These are phyloP conservation scores for Furcasterigmium furcatum DNA, from an alignment of 2,329 filamentous ascomycete genomes.

Conservation along the genomic window DNA sequence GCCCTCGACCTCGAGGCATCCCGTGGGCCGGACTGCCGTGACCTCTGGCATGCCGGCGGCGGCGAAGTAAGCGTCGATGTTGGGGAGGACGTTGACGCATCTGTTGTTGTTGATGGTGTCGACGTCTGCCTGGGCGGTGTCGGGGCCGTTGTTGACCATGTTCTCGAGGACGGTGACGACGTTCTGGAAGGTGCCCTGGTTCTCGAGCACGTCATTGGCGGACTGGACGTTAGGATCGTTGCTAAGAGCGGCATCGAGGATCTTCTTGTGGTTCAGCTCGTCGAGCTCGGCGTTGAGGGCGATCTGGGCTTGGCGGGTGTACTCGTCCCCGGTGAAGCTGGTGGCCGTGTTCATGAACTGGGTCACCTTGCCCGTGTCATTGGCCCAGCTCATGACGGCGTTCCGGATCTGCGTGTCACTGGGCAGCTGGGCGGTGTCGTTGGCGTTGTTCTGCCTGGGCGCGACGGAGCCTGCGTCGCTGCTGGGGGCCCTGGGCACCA, in stretches of 20 bases:
- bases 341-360: constrained; percentile 16
- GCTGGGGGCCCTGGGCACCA: not conserved
- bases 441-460: constrained; percentile 1
- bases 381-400: constrained; percentile 15
- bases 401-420: constrained; percentile 14
- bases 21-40: constrained; percentile 11
- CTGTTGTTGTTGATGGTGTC: constrained; percentile 16
- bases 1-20: constrained; percentile 13
- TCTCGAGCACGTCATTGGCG: constrained; percentile 14
- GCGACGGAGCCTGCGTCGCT: constrained; percentile 1
- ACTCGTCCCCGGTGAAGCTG: constrained; percentile 13
- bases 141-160: constrained; percentile 16
- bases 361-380: constrained; percentile 15
- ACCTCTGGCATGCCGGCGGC: constrained; percentile 12
- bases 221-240: constrained; percentile 7
- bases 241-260: constrained; percentile 12
- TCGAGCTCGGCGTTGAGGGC: constrained; percentile 17
- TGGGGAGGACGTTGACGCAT: constrained; percentile 17
- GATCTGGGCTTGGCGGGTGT: constrained; percentile 15
- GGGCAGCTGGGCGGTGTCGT: not conserved
- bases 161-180: constrained; percentile 14
- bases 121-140: constrained; percentile 15
- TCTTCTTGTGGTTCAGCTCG: constrained; percentile 17
- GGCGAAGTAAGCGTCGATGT: constrained; percentile 17
- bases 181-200: constrained; percentile 15